Evolutionary conservation across 768 basidiomycete species (phyloP).

Genomic region (Galerina marginata): DNA sequence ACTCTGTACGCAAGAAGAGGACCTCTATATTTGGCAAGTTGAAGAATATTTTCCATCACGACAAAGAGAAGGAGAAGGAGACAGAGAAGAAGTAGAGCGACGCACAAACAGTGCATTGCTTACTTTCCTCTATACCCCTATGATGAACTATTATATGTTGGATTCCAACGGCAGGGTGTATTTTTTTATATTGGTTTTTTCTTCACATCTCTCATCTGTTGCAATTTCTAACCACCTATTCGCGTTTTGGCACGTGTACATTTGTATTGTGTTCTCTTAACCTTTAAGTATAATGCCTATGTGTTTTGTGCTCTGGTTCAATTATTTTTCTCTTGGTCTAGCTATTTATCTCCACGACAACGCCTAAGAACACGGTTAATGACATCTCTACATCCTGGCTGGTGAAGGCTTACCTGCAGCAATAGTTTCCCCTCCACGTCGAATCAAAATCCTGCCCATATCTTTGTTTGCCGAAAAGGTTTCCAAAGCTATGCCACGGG

Average conservation of each 20-base stretch:
- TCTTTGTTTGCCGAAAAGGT: conserved; percentile 89
- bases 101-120: conserved; percentile 20
- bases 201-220: not conserved
- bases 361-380: conserved; percentile 16
- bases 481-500: conserved; percentile 82
- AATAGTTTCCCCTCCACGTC: conserved; percentile 92
- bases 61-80: conserved; percentile 48
- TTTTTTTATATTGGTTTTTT: conserved; percentile 6
- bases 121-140: conserved; percentile 1
- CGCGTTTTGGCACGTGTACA: conserved; percentile 19
- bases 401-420: conserved; percentile 69
- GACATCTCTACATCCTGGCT: not conserved
- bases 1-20: conserved; percentile 51
- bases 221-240: conserved; percentile 3
- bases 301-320: conserved; percentile 5
- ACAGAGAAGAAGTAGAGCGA: not conserved
- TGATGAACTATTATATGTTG: conserved; percentile 6
- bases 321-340: conserved; percentile 8
- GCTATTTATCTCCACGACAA: conserved; percentile 26
- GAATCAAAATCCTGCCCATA: conserved; percentile 90
- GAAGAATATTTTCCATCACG: conserved; percentile 53
- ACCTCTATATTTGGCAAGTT: conserved; percentile 58
- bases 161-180: conserved; percentile 6
- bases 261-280: conserved; percentile 15
- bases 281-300: conserved; percentile 16